Percentiles rank a stretch among this genome's conserved stretches.
Conservation (phyloP, 2,329 filamentous ascomycete species). For the Cercospora sp. region DNA sequence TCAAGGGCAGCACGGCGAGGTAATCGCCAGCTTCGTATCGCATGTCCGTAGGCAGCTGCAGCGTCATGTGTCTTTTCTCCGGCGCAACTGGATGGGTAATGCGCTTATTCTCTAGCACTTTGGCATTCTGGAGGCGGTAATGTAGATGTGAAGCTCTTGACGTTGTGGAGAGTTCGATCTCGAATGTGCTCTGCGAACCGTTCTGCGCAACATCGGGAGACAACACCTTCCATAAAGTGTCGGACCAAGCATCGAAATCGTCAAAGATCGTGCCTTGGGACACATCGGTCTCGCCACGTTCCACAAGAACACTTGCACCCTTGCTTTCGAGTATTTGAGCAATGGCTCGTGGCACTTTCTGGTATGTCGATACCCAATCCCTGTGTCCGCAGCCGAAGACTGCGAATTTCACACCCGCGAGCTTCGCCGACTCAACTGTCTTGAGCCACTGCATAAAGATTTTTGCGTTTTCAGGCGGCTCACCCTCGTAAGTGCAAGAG, state of each 20-base stretch:
- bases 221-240: slow-evolving; percentile 7
- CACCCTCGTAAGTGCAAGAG: slow-evolving; percentile 71
- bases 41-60: slow-evolving; percentile 48
- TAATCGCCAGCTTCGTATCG: slow-evolving; percentile 63
- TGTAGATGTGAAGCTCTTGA: slow-evolving; percentile 51
- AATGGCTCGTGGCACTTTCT: slow-evolving; percentile 65
- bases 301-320: slow-evolving; percentile 48
- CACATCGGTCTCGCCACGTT: slow-evolving; percentile 41
- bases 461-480: slow-evolving; percentile 70
- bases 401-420: slow-evolving; percentile 61
- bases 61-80: slow-evolving; percentile 57
- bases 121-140: slow-evolving; percentile 62
- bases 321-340: slow-evolving; percentile 56
- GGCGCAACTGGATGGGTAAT: slow-evolving; percentile 55
- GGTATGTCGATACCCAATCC: slow-evolving; percentile 63
- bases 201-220: neutral
- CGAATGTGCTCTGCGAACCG: neutral
- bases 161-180: slow-evolving; percentile 7
- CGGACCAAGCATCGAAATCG: slow-evolving; percentile 44
- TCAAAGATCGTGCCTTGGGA: slow-evolving; percentile 44
- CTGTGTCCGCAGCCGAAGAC: slow-evolving; percentile 69
- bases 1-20: slow-evolving; percentile 54
- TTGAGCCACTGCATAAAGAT: slow-evolving; percentile 68
- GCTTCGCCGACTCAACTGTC: slow-evolving; percentile 43
- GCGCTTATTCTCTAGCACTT: slow-evolving; percentile 55